Conservation (phyloP, 2,329 filamentous ascomycete species). For the Lecanosticta acicola region DNA sequence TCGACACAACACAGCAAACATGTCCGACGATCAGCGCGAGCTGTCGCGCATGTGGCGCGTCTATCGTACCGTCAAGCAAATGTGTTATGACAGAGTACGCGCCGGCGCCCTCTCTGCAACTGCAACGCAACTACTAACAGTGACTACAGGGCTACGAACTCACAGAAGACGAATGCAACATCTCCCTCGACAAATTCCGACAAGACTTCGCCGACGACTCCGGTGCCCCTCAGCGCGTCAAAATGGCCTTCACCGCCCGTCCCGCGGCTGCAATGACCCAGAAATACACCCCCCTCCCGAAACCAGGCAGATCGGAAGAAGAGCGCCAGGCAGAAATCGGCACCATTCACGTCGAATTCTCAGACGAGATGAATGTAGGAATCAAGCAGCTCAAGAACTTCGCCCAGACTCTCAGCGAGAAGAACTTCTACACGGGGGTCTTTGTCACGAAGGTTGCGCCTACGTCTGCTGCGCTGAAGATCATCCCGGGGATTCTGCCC, state of each 20-base stretch:
- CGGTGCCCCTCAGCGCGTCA: conserved; percentile 71
- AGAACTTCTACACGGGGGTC: conserved; percentile 84
- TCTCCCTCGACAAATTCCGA: conserved; percentile 78
- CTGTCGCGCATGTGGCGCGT: conserved; percentile 78
- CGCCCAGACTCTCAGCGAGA: conserved; percentile 70
- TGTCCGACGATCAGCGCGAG: conserved; percentile 21
- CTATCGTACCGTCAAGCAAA: conserved; percentile 88
- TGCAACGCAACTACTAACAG: conserved; percentile 12
- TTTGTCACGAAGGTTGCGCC: conserved; percentile 79
- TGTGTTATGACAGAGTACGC: conserved; percentile 79
- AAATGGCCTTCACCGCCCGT: conserved; percentile 81
- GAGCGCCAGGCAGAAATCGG: conserved; percentile 58
- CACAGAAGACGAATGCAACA: conserved; percentile 79
- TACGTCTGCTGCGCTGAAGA: conserved; percentile 80
- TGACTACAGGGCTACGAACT: conserved; percentile 78
- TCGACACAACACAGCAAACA: conserved; percentile 7
- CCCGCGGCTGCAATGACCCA: conserved; percentile 78
- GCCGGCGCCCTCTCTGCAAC: conserved; percentile 4
- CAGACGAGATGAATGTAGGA: conserved; percentile 70
- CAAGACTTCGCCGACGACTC: conserved; percentile 64
- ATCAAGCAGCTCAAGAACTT: conserved; percentile 90
- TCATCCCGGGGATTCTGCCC: conserved; percentile 70
- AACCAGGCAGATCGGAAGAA: conserved; percentile 56
- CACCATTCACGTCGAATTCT: conserved; percentile 90
- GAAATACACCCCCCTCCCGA: conserved; percentile 71